Evolutionary conservation across 805 yeast species (phyloP), one percentile per base, ranked within the genome.

Genomic region (Sungouiella thailandica): DNA sequence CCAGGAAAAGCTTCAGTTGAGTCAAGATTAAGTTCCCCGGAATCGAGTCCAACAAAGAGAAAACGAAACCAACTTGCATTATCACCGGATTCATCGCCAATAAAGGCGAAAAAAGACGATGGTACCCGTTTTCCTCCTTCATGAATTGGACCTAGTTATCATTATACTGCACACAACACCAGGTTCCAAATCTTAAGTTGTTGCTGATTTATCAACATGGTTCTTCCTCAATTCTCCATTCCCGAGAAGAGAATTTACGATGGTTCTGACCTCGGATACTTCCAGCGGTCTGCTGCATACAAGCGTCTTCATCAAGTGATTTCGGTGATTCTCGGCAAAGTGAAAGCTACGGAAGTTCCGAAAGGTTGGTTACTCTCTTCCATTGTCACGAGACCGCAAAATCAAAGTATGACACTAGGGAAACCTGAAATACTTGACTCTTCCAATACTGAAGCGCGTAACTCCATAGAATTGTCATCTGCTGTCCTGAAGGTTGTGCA

Each of bases 331-430:
- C 32, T 61, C 4, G 43, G 44, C 7, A 44, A 48, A 29, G 67
- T 65, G 8, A 50, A 52, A 33, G 61, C 55, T 3, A 31, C 25
- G 4, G 65, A 60, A 26, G 56, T 65, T 2, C 69, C 69, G 0
- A 29, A 32, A 1, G 71, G 69, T 3, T 58, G 56, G 1, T 47
- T 76, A 13, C 53, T 62, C 26, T 28, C 18, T 43, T 43, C 13
- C 28, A 50, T 30, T 31, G 54, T 19, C 42, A 55, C 49, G 7
- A 35, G 43, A 17, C 23, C 15, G 14, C 16, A 30, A 13, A 15
- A 15, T 12, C n/a, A n/a, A n/a, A n/a, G n/a, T n/a, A n/a, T n/a
- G n/a, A n/a, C n/a, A n/a, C n/a, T n/a, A n/a, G n/a, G n/a, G n/a
- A n/a, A n/a, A n/a, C 22, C 22, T 9, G 8, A 9, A 19, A 25